A percentile compares a stretch with the other conserved stretches of the same genome.
Conservation (phyloP, 2,329 filamentous ascomycete species). For the Hymenoscyphus infarciens region DNA sequence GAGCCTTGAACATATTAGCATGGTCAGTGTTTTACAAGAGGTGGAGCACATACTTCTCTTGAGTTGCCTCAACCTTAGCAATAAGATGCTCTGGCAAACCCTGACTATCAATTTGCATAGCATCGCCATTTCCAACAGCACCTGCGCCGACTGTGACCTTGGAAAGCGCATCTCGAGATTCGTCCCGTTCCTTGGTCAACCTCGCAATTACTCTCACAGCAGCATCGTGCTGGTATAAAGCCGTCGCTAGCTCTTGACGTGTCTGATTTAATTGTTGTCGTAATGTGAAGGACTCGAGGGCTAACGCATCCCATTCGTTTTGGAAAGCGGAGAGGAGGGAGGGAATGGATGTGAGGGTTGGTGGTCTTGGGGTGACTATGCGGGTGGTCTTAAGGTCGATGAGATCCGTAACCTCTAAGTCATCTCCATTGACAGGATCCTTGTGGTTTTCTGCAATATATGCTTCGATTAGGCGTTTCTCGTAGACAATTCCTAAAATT, state of each 20-base stretch:
- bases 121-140: constrained; percentile 62
- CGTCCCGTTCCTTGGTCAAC: constrained; percentile 85
- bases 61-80: constrained; percentile 73
- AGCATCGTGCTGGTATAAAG: constrained; percentile 95
- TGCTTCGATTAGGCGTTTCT: constrained; percentile 91
- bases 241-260: constrained; percentile 86
- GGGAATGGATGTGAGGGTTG: constrained; percentile 92
- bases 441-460: constrained; percentile 92
- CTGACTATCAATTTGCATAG: constrained; percentile 88
- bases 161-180: constrained; percentile 83
- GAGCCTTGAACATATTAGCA: constrained; percentile 51
- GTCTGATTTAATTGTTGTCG: constrained; percentile 87
- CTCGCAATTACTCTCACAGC: constrained; percentile 93
- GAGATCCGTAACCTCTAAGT: constrained; percentile 78
- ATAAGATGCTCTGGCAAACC: constrained; percentile 69
- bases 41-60: constrained; percentile 62
- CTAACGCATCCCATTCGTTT: constrained; percentile 95
- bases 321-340: constrained; percentile 92
- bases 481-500: constrained; percentile 74
- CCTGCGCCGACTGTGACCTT: constrained; percentile 71
- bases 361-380: constrained; percentile 83
- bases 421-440: constrained; percentile 85
- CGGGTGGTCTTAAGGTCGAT: constrained; percentile 80
- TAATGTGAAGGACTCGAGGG: constrained; percentile 86
- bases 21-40: constrained; percentile 7